Conservation (phyloP, 164 flowering plant genomes). For the Nymphaea colorata region DNA sequence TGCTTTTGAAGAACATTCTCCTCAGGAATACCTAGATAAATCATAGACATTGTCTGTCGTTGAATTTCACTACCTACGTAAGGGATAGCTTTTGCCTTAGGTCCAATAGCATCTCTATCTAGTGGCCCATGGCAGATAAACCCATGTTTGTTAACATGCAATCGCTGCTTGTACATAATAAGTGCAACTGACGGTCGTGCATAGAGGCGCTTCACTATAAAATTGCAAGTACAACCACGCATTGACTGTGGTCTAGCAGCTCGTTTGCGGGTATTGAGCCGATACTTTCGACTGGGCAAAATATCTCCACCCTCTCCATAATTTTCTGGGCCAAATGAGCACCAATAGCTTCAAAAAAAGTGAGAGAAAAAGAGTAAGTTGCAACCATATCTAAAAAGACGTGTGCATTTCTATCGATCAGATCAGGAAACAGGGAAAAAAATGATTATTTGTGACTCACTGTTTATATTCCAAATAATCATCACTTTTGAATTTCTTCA, state of each 20-base stretch:
- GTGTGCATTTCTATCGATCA: not conserved
- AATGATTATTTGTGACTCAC: constrained; percentile 29
- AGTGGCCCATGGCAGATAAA: constrained; percentile 93
- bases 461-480: constrained; percentile 73
- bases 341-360: constrained; percentile 70
- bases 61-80: constrained; percentile 80
- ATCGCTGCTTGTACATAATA: constrained; percentile 69
- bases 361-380: not conserved
- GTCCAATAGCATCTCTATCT: constrained; percentile 95
- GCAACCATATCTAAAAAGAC: not conserved
- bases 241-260: constrained; percentile 98
- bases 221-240: constrained; percentile 93
- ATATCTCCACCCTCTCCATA: constrained; percentile 90
- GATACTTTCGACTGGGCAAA: constrained; percentile 80
- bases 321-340: constrained; percentile 98
- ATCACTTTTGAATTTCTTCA: constrained; percentile 70
- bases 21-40: constrained; percentile 88
- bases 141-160: constrained; percentile 87
- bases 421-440: not conserved
- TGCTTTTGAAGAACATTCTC: constrained; percentile 85
- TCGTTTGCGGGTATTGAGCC: constrained; percentile 88
- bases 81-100: constrained; percentile 84
- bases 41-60: constrained; percentile 96
- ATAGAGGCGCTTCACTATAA: constrained; percentile 81
- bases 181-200: constrained; percentile 83